Percentiles rank a stretch among this genome's conserved stretches.
Evolutionary conservation across 1,284 basidiomycete species (phyloP).

Genomic region (Vanrija pseudolonga): DNA sequence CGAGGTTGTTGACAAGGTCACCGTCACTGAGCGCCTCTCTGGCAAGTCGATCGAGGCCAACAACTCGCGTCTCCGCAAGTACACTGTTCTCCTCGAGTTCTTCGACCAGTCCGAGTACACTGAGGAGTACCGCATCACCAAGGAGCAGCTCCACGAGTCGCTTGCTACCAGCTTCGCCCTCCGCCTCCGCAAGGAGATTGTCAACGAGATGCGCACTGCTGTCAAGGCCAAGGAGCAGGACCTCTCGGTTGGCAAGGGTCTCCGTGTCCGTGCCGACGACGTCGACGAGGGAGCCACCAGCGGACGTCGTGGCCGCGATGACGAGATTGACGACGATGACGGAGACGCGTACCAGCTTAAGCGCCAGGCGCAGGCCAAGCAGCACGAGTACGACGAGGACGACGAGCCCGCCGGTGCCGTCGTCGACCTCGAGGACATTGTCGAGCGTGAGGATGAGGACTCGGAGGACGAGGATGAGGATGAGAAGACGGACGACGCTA

Average conservation of each 20-base stretch:
- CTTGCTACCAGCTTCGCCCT: conserved; percentile 76
- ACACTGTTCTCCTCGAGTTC: conserved; percentile 77
- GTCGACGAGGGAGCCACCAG: conserved; percentile 35
- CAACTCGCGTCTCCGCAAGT: conserved; percentile 66
- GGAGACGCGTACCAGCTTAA: conserved; percentile 72
- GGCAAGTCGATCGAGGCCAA: conserved; percentile 57
- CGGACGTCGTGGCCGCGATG: conserved; percentile 45
- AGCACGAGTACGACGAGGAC: conserved; percentile 68
- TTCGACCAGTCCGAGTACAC: conserved; percentile 83
- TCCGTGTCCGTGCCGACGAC: conserved; percentile 51
- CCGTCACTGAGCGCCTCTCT: conserved; percentile 74
- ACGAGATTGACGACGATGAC: conserved; percentile 66
- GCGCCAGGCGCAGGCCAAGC: conserved; percentile 58
- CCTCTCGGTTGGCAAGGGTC: conserved; percentile 79
- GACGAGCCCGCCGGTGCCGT: conserved; percentile 57
- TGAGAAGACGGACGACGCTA: conserved; percentile 49
- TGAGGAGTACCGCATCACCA: conserved; percentile 77
- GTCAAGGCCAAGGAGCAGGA: conserved; percentile 77
- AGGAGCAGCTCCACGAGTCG: conserved; percentile 67
- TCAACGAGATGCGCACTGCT: conserved; percentile 79
- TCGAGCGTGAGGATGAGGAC: conserved; percentile 56
- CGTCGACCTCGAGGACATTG: conserved; percentile 59
- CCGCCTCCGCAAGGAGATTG: conserved; percentile 82
- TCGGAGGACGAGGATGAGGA: conserved; percentile 41
- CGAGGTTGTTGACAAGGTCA: conserved; percentile 80